Percentiles rank a stretch among this genome's conserved stretches.
These are phyloP conservation scores for Pythium graminicola DNA, from an alignment of 352 stramenopile genomes.

Conservation along the genomic window DNA sequence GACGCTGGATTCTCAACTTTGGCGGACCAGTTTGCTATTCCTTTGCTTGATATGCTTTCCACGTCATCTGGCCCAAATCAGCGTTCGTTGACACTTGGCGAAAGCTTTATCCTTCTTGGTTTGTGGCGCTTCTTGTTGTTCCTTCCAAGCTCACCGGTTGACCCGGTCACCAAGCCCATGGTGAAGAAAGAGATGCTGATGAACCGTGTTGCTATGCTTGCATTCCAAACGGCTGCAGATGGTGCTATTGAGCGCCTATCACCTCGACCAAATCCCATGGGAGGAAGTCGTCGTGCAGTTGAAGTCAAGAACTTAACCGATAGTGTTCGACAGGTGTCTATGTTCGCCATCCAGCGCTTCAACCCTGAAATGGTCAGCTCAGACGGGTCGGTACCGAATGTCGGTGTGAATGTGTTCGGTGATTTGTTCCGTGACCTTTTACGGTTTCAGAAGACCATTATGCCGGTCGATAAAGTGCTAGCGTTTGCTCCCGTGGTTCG, in stretches of 20 bases:
- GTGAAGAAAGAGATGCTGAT: conserved; percentile 93
- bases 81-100: conserved; percentile 29
- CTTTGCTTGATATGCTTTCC: conserved; percentile 5
- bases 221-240: conserved; percentile 53
- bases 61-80: neutral
- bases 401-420: conserved; percentile 35
- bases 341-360: conserved; percentile 28
- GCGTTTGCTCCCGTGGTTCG: conserved; percentile 37
- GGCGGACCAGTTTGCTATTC: conserved; percentile 12
- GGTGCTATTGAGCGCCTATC: conserved; percentile 51
- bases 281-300: neutral
- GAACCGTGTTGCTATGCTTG: conserved; percentile 70
- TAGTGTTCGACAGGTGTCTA: conserved; percentile 20
- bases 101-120: conserved; percentile 88
- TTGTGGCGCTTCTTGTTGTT: conserved; percentile 91
- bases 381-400: neutral
- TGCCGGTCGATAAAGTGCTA: conserved; percentile 52
- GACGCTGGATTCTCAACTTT: conserved; percentile 14
- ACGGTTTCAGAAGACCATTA: conserved; percentile 70
- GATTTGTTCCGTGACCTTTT: conserved; percentile 70
- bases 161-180: conserved; percentile 91
- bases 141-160: conserved; percentile 91
- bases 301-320: conserved; percentile 5
- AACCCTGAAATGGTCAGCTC: conserved; percentile 10
- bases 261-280: conserved; percentile 31